A percentile compares a stretch with the other conserved stretches of the same genome.
Evolutionary conservation across 768 basidiomycete species (phyloP).

Genomic region (Podaxis sp.): DNA sequence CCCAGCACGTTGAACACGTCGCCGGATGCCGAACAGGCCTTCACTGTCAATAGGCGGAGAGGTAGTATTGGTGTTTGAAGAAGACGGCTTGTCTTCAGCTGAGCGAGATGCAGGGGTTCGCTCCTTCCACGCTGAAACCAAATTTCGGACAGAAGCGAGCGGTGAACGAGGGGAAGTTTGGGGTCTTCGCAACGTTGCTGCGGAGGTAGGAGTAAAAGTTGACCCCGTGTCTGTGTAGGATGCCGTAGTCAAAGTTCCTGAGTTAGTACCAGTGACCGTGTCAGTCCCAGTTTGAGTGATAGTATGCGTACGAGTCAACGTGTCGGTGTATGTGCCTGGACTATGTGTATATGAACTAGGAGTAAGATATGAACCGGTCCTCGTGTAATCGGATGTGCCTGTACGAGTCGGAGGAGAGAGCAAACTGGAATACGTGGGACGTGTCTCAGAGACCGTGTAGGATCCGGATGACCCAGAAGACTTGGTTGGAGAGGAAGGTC

Average conservation of each 20-base stretch:
- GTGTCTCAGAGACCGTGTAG: constrained; percentile 13
- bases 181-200: constrained; percentile 55
- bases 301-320: constrained; percentile 26
- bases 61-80: constrained; percentile 28
- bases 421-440: constrained; percentile 18
- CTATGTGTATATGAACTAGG: constrained; percentile 11
- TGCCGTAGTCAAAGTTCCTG: constrained; percentile 27
- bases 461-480: constrained; percentile 28
- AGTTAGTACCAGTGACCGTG: constrained; percentile 28
- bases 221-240: constrained; percentile 31
- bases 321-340: constrained; percentile 25
- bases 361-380: constrained; percentile 16
- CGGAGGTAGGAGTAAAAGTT: constrained; percentile 38
- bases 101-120: constrained; percentile 45
- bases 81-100: constrained; percentile 34
- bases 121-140: constrained; percentile 79
- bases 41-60: constrained; percentile 30
- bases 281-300: constrained; percentile 39
- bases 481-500: constrained; percentile 45
- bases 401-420: constrained; percentile 16
- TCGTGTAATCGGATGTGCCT: constrained; percentile 9
- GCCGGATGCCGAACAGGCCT: constrained; percentile 49
- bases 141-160: constrained; percentile 69
- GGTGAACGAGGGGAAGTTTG: constrained; percentile 68
- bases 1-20: constrained; percentile 35